Evolutionary conservation across 148 eudicot species (phyloP).

Genomic region (Rhododendron ovatum): DNA sequence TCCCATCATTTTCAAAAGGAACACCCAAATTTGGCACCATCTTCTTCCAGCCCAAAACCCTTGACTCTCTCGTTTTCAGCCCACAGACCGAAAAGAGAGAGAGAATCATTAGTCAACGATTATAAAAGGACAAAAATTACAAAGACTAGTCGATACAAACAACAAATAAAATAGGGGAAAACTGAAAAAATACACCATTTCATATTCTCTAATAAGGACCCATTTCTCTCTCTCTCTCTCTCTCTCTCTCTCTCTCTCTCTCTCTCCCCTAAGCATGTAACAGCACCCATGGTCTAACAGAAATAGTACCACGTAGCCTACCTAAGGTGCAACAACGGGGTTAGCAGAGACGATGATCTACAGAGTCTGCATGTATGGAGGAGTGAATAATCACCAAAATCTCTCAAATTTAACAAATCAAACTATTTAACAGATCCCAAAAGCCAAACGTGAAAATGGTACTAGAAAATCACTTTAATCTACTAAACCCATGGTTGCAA

Average conservation of each 20-base stretch:
- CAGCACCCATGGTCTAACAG: neutral
- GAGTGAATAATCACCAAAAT: neutral
- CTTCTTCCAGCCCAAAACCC: neutral
- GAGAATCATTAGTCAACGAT: neutral
- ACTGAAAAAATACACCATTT: neutral
- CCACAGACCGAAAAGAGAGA: too few species aligned
- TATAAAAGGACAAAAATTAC: neutral
- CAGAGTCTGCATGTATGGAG: neutral
- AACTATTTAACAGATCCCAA: neutral
- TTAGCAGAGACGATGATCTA: neutral
- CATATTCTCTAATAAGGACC: neutral
- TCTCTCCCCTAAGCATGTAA: neutral
- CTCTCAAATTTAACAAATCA: neutral
- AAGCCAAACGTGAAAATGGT: neutral
- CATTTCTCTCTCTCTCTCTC: neutral
- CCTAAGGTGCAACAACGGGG: neutral
- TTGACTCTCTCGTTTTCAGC: neutral
- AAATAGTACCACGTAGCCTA: too few species aligned
- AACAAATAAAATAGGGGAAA: too few species aligned
- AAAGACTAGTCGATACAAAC: neutral
- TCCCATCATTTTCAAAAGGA: neutral
- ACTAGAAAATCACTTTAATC: neutral
- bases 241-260: too few species aligned
- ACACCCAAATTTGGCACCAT: neutral
- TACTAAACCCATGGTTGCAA: neutral